Percentiles rank a stretch among this genome's conserved stretches.
Conservation (phyloP, 176 grass and related monocot genomes). For the Pontederia paniculata region DNA sequence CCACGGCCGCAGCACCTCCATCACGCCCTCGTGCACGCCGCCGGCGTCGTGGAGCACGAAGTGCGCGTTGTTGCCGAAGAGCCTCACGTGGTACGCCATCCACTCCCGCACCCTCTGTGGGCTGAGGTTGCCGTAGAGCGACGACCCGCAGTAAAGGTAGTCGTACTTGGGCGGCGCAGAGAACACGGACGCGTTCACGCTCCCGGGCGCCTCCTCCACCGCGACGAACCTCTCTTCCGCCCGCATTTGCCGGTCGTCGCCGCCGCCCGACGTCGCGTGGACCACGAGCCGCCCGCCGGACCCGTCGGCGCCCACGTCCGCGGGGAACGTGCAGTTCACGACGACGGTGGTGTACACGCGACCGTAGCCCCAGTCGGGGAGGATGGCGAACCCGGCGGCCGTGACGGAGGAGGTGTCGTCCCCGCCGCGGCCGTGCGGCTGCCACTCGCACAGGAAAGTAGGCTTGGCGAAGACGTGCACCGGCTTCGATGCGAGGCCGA, state of each 20-base stretch:
- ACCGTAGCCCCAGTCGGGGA: conserved; percentile 90
- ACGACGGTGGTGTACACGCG: conserved; percentile 66
- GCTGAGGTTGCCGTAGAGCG: conserved; percentile 75
- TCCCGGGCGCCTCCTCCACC: conserved; percentile 47
- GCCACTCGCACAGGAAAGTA: conserved; percentile 84
- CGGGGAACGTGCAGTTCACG: conserved; percentile 70
- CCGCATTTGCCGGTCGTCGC: conserved; percentile 31
- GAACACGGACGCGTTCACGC: conserved; percentile 47
- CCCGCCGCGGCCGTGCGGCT: conserved; percentile 18
- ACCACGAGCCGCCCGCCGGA: conserved; percentile 50
- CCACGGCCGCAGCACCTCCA: conserved; percentile 66
- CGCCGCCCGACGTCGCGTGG: conserved; percentile 50
- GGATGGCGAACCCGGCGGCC: conserved; percentile 51
- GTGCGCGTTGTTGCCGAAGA: conserved; percentile 55
- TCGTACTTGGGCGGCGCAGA: conserved; percentile 41
- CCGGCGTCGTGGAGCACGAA: conserved; percentile 82
- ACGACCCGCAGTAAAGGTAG: conserved; percentile 86
- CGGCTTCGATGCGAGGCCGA: conserved; percentile 77
- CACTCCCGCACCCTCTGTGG: conserved; percentile 61
- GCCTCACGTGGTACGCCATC: conserved; percentile 67
- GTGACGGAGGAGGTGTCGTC: conserved; percentile 14
- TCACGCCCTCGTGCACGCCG: conserved; percentile 44
- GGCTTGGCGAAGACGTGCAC: conserved; percentile 63
- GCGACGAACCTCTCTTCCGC: conserved; percentile 56
- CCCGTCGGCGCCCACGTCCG: conserved; percentile 40